Conservation (phyloP, 2,329 filamentous ascomycete species). For the Penicillium frequentans region DNA sequence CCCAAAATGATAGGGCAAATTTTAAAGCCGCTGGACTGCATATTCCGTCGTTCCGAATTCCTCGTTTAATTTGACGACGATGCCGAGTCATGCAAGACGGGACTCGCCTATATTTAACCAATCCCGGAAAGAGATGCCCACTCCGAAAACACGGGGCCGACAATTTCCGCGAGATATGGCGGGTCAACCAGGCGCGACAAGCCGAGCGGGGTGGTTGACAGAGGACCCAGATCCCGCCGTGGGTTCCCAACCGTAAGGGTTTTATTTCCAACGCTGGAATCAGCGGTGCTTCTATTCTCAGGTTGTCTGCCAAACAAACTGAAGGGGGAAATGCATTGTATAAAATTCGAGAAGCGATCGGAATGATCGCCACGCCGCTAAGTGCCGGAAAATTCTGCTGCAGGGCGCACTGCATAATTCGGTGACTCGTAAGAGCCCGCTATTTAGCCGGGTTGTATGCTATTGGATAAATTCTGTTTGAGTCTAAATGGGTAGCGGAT, state of each 20-base stretch:
- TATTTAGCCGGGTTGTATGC: not conserved
- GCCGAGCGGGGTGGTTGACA: not conserved
- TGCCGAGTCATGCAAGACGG: not conserved
- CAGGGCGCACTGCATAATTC: not conserved
- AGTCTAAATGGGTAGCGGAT: not conserved
- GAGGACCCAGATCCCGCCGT: not conserved
- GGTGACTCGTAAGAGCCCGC: not conserved
- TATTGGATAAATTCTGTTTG: not conserved
- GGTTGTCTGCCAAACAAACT: too few species aligned
- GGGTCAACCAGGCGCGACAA: not conserved
- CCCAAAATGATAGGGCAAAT: not conserved
- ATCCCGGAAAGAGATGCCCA: not conserved
- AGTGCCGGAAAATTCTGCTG: not conserved
- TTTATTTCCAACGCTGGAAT: not conserved
- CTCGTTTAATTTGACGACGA: not conserved
- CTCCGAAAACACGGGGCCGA: not conserved
- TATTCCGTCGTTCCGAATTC: not conserved
- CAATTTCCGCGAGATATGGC: not conserved
- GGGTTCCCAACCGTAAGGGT: not conserved
- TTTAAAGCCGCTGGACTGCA: not conserved
- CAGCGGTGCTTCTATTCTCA: not conserved
- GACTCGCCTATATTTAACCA: not conserved
- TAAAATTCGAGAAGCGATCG: not conserved
- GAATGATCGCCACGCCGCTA: not conserved
- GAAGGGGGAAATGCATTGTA: not conserved